phyloP scores from a whole-genome alignment of 495 filamentous ascomycete species.

The Neurospora sp. region DNA sequence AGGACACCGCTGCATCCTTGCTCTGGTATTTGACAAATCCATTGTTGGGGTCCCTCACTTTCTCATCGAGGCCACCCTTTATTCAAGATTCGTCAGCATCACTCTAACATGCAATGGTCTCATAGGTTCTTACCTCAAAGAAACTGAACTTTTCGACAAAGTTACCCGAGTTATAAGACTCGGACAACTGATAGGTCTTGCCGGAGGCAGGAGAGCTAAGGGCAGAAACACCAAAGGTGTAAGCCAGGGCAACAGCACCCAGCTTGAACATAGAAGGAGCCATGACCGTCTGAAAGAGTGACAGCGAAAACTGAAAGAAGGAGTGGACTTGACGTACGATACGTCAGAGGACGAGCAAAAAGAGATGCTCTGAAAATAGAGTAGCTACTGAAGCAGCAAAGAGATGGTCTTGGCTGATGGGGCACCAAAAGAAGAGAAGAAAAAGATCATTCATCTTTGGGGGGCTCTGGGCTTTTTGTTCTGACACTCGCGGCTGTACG shows the following conservation, averaged over 20 bases:
- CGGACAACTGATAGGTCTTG: constrained; percentile 30
- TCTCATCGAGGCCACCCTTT: constrained; percentile 6
- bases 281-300: constrained; percentile 24
- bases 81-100: not conserved
- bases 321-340: constrained; percentile 33
- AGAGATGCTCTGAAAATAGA: constrained; percentile 19
- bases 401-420: constrained; percentile 9
- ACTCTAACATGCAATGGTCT: not conserved
- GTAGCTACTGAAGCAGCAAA: constrained; percentile 16
- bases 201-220: not conserved
- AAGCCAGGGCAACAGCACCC: constrained; percentile 29
- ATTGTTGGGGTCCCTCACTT: constrained; percentile 48
- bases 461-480: not conserved
- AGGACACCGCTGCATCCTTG: constrained; percentile 36
- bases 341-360: constrained; percentile 39
- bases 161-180: constrained; percentile 36
- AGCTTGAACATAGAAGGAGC: constrained; percentile 33
- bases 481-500: not conserved
- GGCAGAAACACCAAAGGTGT: constrained; percentile 22
- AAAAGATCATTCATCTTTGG: not conserved
- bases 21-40: constrained; percentile 58
- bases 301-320: constrained; percentile 22
- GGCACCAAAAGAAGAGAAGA: constrained; percentile 12
- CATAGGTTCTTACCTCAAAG: constrained; percentile 23
- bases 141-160: constrained; percentile 47